Base-by-base conservation (phyloP, 768 basidiomycete genomes). In the Tulasnella sp. region DNA sequence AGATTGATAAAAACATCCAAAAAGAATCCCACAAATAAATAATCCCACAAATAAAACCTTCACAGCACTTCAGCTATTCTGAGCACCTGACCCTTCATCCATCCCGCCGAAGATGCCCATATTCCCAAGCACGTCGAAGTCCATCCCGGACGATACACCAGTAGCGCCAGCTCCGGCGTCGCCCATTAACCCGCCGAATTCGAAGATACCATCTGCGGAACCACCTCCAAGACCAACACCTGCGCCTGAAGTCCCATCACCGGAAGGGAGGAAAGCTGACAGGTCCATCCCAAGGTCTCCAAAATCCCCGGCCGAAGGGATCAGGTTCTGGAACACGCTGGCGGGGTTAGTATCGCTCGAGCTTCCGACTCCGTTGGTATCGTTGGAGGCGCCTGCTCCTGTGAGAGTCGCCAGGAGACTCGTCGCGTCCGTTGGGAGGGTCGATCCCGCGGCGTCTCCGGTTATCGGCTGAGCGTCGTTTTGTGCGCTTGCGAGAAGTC, bases 351-450 rank as follows among this genome's bases (percentile, higher is more conserved):
- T 11, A 22, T 59, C 52, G 52, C 14, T 59, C 52, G 52, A 32
- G 52, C 26, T 29, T 32, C 52, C 52, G 26, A 14, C 9, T 59
- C 52, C 52, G 52, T 59, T 59, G 5, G 52, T 40, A 34, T 65
- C 39, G 34, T 44, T 40, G 41, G 67, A 40, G n/a, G 39, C 5
- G 26, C 2, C 39, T n/a, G 63, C n/a, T 17, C 11, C 70, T 32
- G 71, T 72, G 16, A 72, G 62, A 16, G 59, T 72, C 40, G 71
- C 71, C 9, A 72, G 62, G 35, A 72, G n/a, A 37, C 71, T 72
- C 17, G 62, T 72, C 5, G 71, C 71, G 12, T 72, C 71, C 1
- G 71, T 42, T 8, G 71, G 71, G 11, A 72, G 29, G 22, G 22
- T 12, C 32, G 32, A 11, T 35, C 26, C 26, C 41, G 35, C 7